These are phyloP conservation scores for Hymenoscyphus repandus DNA, from an alignment of 2,329 filamentous ascomycete genomes.

Conservation along the genomic window DNA sequence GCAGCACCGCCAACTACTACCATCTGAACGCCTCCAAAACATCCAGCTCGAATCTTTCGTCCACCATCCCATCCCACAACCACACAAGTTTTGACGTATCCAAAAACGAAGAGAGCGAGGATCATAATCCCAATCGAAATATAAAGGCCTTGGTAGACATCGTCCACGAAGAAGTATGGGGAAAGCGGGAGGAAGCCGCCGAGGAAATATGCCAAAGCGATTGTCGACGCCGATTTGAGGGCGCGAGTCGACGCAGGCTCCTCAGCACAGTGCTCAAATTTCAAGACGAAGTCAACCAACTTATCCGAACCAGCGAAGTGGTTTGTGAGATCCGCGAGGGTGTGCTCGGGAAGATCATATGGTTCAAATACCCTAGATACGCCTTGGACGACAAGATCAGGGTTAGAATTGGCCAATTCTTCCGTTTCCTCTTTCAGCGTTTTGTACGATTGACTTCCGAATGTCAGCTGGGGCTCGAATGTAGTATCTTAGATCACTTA, in stretches of 20 bases:
- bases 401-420: slow-evolving; percentile 22
- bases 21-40: slow-evolving; percentile 36
- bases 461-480: slow-evolving; percentile 16
- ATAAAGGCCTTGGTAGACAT: slow-evolving; percentile 45
- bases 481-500: slow-evolving; percentile 17
- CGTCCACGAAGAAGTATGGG: slow-evolving; percentile 47
- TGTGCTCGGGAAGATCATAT: slow-evolving; percentile 29
- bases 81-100: slow-evolving; percentile 57
- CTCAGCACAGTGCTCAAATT: slow-evolving; percentile 31
- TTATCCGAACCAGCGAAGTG: slow-evolving; percentile 29
- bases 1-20: slow-evolving; percentile 35
- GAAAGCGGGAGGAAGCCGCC: slow-evolving; percentile 51
- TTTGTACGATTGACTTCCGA: slow-evolving; percentile 28
- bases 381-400: slow-evolving; percentile 23
- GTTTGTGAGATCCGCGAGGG: slow-evolving; percentile 30
- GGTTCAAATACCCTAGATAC: slow-evolving; percentile 32
- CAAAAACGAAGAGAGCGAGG: slow-evolving; percentile 56
- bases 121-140: slow-evolving; percentile 57
- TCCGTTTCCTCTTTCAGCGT: slow-evolving; percentile 26
- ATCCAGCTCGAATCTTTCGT: slow-evolving; percentile 24
- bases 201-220: slow-evolving; percentile 50
- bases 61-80: slow-evolving; percentile 35
- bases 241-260: slow-evolving; percentile 30
- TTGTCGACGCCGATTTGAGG: slow-evolving; percentile 45
- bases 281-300: slow-evolving; percentile 37